Conservation (phyloP, 2,329 filamentous ascomycete species). For the Aspergillus sp. region DNA sequence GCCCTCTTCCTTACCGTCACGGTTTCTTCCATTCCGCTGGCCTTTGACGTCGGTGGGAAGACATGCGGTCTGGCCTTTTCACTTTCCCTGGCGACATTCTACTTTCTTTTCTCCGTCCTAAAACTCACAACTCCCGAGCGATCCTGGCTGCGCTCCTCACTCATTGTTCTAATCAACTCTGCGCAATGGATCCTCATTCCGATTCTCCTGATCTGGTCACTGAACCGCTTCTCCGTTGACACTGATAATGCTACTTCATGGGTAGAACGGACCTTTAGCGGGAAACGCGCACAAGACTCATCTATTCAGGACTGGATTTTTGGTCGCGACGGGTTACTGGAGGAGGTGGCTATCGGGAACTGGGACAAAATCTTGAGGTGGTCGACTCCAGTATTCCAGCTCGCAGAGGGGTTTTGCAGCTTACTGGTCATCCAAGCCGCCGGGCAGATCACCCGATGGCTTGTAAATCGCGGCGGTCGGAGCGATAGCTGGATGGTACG, state of each 20-base stretch:
- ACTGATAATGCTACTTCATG: slow-evolving; percentile 67
- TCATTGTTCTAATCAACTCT: slow-evolving; percentile 68
- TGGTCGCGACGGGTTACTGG: slow-evolving; percentile 78
- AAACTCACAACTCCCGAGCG: slow-evolving; percentile 77
- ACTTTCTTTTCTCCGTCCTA: slow-evolving; percentile 80
- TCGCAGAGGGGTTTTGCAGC: slow-evolving; percentile 95
- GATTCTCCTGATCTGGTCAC: slow-evolving; percentile 84
- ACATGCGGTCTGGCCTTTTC: slow-evolving; percentile 94
- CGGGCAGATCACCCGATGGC: slow-evolving; percentile 90
- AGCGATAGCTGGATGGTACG: slow-evolving; percentile 96
- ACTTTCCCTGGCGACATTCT: slow-evolving; percentile 83
- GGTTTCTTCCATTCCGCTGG: slow-evolving; percentile 91
- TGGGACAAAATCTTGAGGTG: slow-evolving; percentile 90
- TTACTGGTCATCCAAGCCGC: slow-evolving; percentile 91
- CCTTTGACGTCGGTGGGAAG: slow-evolving; percentile 95
- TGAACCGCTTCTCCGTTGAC: slow-evolving; percentile 94
- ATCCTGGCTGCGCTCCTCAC: slow-evolving; percentile 71
- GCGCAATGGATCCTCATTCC: slow-evolving; percentile 88
- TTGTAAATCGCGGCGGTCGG: slow-evolving; percentile 82
- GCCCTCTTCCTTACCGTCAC: slow-evolving; percentile 85
- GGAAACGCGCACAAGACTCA: slow-evolving; percentile 61
- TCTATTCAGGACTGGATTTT: slow-evolving; percentile 82
- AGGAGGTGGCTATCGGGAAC: slow-evolving; percentile 74
- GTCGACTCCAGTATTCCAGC: slow-evolving; percentile 90
- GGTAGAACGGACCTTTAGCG: slow-evolving; percentile 76